These are phyloP conservation scores for Aspergillus incahuasiensis DNA, from an alignment of 495 filamentous ascomycete genomes.

Conservation along the genomic window DNA sequence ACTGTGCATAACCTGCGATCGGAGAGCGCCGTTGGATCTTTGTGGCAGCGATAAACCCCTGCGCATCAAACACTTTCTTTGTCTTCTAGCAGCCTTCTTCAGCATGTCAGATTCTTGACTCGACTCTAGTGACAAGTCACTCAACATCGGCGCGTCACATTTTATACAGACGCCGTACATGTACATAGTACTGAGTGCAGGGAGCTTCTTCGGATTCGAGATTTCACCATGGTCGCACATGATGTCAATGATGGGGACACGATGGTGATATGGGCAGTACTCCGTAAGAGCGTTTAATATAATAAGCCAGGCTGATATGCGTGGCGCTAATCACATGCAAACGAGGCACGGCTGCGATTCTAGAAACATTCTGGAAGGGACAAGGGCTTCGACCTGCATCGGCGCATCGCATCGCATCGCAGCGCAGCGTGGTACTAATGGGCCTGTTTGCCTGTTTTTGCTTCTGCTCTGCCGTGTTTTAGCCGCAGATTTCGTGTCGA, in stretches of 20 bases:
- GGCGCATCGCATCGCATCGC: too few species aligned
- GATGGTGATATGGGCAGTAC: not conserved
- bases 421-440: too few species aligned
- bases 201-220: not conserved
- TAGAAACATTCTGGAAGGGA: constrained; percentile 17
- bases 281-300: not conserved
- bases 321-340: constrained; percentile 9
- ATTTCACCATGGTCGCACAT: not conserved
- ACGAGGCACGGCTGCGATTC: not conserved
- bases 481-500: not conserved
- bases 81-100: constrained; percentile 9
- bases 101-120: constrained; percentile 13
- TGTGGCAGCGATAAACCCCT: constrained; percentile 1
- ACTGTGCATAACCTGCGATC: constrained; percentile 4
- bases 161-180: not conserved
- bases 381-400: constrained; percentile 1
- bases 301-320: not conserved
- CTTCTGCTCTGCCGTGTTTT: not conserved
- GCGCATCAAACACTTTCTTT: constrained; percentile 4
- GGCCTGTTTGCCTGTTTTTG: not conserved
- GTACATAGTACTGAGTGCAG: not conserved
- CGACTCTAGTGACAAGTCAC: too few species aligned
- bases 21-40: constrained; percentile 4
- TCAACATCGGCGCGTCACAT: too few species aligned
- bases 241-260: not conserved